Conservation (phyloP, 1,284 basidiomycete genomes). For the Xerocomus cyaneibrunnescens region DNA sequence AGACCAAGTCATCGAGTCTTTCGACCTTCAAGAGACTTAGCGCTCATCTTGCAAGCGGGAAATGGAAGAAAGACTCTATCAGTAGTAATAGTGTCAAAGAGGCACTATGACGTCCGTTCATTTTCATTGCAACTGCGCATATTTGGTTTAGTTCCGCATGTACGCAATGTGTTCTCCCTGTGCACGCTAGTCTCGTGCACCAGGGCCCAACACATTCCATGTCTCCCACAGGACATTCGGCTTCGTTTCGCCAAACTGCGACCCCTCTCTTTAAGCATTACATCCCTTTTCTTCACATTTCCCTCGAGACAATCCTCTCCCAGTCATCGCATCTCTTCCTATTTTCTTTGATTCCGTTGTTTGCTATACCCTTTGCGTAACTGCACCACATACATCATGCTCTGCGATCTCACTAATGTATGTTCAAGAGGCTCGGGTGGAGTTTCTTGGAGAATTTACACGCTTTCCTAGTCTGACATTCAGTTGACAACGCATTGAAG, state of each 20-base stretch:
- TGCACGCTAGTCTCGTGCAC: conserved; percentile 17
- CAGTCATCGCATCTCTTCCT: conserved; percentile 14
- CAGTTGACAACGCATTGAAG: too few species aligned
- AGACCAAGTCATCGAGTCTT: conserved; percentile 49
- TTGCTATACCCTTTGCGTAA: conserved; percentile 34
- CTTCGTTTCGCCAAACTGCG: conserved; percentile 6
- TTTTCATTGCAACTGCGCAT: conserved; percentile 5
- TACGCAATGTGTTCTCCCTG: conserved; percentile 17
- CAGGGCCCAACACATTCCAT: conserved; percentile 4
- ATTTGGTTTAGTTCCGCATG: conserved; percentile 22
- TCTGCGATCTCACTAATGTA: conserved; percentile 36
- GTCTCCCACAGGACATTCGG: conserved; percentile 5
- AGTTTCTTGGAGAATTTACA: conserved; percentile 16
- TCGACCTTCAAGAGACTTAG: conserved; percentile 58
- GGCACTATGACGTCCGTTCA: conserved; percentile 26
- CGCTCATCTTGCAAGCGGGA: conserved; percentile 35
- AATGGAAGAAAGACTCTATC: conserved; percentile 54
- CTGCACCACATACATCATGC: conserved; percentile 32
- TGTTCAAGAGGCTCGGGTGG: conserved; percentile 11
- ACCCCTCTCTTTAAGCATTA: conserved; percentile 11
- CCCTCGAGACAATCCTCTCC: conserved; percentile 9
- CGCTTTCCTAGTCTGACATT: background rate
- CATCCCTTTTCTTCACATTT: conserved; percentile 7
- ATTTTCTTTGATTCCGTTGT: conserved; percentile 15
- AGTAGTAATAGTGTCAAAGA: conserved; percentile 38